Base-by-base conservation (phyloP, 2,329 filamentous ascomycete genomes). In the Aotearoamyces nothofagi region DNA sequence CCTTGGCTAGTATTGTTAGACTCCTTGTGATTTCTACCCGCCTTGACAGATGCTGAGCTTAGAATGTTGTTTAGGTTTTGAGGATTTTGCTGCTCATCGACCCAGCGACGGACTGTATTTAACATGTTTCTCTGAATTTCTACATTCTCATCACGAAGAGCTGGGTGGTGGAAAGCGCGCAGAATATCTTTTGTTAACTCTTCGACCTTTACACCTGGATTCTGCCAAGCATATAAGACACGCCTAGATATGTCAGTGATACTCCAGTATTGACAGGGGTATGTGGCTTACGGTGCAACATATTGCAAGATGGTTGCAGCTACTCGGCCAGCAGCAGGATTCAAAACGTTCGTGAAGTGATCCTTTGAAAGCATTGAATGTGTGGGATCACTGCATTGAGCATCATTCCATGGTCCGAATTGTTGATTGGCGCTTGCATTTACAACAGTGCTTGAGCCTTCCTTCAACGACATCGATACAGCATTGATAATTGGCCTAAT, bases 61-160 rank as follows among this genome's bases (percentile, higher is more conserved):
- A 98, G 66, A n/a, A 90, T 46, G 30, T 69, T 58, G 47, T 92
- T 76, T 11, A 96, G 60, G 29, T 72, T 65, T 29, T 69, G 58
- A 24, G 72, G 71, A 36, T 78, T 73, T 3, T 72, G 62, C 33
- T 76, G 66, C 40, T 74, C 67, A 27, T 81, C 66, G 0, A 70
- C 76, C 87, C 87, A 98, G 34, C 68, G 64, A 43, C 79, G 69
- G 2, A 98, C 83, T 0, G 79, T 82, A 31, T 73, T 65, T 56
- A 81, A 96, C 90, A 98, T 98, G 29, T 75, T 74, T 24, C 70
- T 67, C 39, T 96, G 90, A 15, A 90, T 74, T 49, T 92, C 80
- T 33, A 80, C 59, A 32, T 63, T 61, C 31, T 79, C 73, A 41
- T 90, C 69, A 14, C 87, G 76, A 16, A 83, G 60, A 5, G 79